These are phyloP conservation scores for Naematelia aurantialba DNA, from an alignment of 768 basidiomycete species.

Conservation along the genomic window DNA sequence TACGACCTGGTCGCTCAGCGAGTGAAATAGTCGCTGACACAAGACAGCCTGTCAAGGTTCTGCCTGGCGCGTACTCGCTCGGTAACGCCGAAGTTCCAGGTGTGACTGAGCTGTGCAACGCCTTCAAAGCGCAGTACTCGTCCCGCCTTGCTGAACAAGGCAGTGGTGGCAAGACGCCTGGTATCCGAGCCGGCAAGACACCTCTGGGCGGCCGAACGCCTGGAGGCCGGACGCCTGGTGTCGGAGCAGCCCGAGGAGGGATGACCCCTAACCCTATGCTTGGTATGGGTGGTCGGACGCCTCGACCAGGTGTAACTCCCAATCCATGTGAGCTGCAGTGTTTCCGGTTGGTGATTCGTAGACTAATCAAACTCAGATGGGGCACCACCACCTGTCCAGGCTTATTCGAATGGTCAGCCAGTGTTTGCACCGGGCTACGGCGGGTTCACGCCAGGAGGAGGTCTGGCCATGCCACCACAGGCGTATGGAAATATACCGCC, in stretches of 20 bases:
- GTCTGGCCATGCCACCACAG: background rate
- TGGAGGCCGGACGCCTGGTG: conserved; percentile 17
- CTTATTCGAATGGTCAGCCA: conserved; percentile 14
- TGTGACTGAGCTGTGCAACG: conserved; percentile 89
- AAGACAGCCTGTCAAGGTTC: conserved; percentile 46
- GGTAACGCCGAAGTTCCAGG: conserved; percentile 86
- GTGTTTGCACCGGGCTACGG: conserved; percentile 1
- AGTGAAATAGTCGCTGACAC: background rate
- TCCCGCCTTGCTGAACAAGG: conserved; percentile 34
- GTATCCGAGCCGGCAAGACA: conserved; percentile 39
- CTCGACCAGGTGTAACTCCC: conserved; percentile 34
- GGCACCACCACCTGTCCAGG: conserved; percentile 4
- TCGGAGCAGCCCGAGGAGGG: conserved; percentile 9
- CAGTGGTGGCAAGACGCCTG: conserved; percentile 40
- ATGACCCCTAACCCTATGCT: conserved; percentile 25
- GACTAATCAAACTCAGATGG: conserved; percentile 13
- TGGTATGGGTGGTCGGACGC: background rate
- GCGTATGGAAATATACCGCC: conserved; percentile 9
- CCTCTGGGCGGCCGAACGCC: conserved; percentile 40
- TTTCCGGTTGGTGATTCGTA: too few species aligned
- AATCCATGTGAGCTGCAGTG: conserved; percentile 40
- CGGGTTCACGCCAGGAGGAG: conserved; percentile 2
- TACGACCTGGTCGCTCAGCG: conserved; percentile 50
- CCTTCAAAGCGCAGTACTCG: conserved; percentile 69
- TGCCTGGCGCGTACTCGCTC: conserved; percentile 63